phyloP scores from a whole-genome alignment of 1,284 basidiomycete genomes.

The Ustanciosporium gigantosporum region DNA sequence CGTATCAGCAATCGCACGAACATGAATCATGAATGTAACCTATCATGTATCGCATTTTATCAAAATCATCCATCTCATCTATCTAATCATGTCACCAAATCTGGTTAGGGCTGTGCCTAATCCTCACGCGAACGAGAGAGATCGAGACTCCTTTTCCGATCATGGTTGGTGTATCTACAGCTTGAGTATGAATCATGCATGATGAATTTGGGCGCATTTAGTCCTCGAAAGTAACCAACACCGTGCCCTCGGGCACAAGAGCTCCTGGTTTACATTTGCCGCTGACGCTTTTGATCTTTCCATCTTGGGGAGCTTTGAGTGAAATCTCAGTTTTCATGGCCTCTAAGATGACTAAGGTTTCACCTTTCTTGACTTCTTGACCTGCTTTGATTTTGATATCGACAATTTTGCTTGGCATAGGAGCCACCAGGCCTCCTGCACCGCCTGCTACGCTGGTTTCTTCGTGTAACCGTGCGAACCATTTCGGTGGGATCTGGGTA shows the following conservation, averaged over 20 bases:
- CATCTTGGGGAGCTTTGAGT: conserved; percentile 71
- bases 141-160: too few species aligned
- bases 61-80: too few species aligned
- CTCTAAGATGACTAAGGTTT: conserved; percentile 80
- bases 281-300: conserved; percentile 70
- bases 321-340: conserved; percentile 84
- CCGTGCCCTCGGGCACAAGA: conserved; percentile 83
- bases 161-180: too few species aligned
- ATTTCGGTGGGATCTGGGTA: conserved; percentile 3
- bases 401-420: conserved; percentile 64
- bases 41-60: too few species aligned
- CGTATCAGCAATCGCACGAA: too few species aligned
- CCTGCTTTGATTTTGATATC: conserved; percentile 78
- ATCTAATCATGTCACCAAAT: too few species aligned
- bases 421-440: conserved; percentile 1
- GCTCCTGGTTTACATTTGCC: conserved; percentile 70
- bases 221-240: conserved; percentile 68
- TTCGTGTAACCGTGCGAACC: conserved; percentile 12
- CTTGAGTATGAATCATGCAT: too few species aligned
- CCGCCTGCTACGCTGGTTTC: neutral
- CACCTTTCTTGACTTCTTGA: conserved; percentile 76
- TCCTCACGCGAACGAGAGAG: too few species aligned
- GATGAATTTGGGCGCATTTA: too few species aligned
- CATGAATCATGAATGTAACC: too few species aligned
- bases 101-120: too few species aligned